phyloP scores from a whole-genome alignment of 148 eudicot species.

The Persicaria tinctoria region DNA sequence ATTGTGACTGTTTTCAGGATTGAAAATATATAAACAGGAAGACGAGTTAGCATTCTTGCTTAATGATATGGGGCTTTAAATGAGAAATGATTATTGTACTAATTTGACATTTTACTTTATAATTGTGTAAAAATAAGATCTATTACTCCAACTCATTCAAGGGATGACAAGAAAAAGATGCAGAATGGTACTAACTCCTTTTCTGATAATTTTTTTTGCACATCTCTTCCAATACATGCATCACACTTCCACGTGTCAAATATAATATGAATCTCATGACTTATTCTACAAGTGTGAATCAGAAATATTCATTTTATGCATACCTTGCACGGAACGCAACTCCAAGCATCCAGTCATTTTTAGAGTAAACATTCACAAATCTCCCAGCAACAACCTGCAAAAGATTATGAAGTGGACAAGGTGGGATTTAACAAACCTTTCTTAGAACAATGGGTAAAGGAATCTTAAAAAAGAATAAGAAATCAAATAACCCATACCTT shows the following conservation, averaged over 20 bases:
- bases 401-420: conserved; percentile 11
- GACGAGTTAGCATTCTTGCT: not conserved
- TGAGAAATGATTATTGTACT: not conserved
- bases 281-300: not conserved
- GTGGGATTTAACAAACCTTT: not conserved
- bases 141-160: not conserved
- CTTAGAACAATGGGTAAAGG: not conserved
- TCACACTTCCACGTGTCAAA: not conserved
- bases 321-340: conserved; percentile 97
- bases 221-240: not conserved
- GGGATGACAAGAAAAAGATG: not conserved
- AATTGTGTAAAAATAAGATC: no score
- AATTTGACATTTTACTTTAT: not conserved
- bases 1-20: no score
- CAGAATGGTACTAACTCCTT: not conserved
- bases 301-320: not conserved
- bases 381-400: conserved; percentile 90
- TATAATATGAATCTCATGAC: not conserved
- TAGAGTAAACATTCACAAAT: conserved; percentile 78
- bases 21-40: no score
- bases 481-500: conserved; percentile 39
- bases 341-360: conserved; percentile 94
- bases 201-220: not conserved
- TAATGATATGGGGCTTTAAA: not conserved
- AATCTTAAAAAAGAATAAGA: not conserved